phyloP scores from a whole-genome alignment of 805 yeast species.

The Wickerhamomyces chambardii region DNA sequence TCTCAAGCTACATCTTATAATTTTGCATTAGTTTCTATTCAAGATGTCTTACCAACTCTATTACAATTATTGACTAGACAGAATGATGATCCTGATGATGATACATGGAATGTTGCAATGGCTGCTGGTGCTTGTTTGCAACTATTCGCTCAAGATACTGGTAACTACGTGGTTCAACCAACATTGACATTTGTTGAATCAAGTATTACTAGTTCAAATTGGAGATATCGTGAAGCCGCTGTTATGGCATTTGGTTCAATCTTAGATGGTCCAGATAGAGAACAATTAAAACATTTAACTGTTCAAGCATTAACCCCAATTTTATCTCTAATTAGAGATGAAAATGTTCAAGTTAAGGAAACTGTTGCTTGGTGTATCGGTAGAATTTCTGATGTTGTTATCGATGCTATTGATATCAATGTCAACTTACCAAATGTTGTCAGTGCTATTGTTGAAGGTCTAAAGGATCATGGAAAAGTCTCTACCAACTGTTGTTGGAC shows the following conservation, averaged over 20 bases:
- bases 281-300: constrained; percentile 56
- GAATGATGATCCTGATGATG: constrained; percentile 90
- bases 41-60: constrained; percentile 82
- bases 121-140: constrained; percentile 98
- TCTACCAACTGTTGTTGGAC: constrained; percentile 99
- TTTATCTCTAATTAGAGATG: constrained; percentile 64
- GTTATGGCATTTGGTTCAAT: constrained; percentile 99
- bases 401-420: constrained; percentile 63
- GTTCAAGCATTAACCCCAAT: constrained; percentile 81
- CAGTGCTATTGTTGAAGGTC: constrained; percentile 68
- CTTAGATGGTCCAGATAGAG: constrained; percentile 85
- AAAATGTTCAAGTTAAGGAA: constrained; percentile 79
- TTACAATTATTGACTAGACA: constrained; percentile 75
- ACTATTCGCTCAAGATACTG: constrained; percentile 86
- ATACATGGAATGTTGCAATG: constrained; percentile 97
- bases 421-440: constrained; percentile 63
- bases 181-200: constrained; percentile 77
- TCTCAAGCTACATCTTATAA: constrained; percentile 50
- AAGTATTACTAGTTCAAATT: constrained; percentile 48
- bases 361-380: constrained; percentile 99
- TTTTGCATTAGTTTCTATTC: constrained; percentile 78
- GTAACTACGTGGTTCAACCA: constrained; percentile 77
- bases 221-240: constrained; percentile 95
- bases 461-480: constrained; percentile 86
- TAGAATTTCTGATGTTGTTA: constrained; percentile 81